Evolutionary conservation across 805 yeast species (phyloP), one percentile per base, ranked within the genome.

Genomic region (Schizosaccharomyces octosporus): DNA sequence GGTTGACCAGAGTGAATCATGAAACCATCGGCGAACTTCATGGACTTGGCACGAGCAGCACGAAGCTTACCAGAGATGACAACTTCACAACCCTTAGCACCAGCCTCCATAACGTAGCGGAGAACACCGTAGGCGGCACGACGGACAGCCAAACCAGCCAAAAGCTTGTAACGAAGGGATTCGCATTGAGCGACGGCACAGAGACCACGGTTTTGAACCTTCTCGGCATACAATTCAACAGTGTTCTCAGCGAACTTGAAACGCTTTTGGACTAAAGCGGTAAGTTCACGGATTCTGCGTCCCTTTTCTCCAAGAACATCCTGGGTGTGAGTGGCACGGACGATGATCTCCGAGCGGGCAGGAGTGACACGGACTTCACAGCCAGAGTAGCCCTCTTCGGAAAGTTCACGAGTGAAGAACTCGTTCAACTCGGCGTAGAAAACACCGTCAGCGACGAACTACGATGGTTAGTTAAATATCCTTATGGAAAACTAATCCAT

Each of bases 1-100:
- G 98, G 98, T 82, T 93, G 98, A 87, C 98, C 98, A 74, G 97
- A 88, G 93, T 93, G 98, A 83, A 93, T 93, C 93, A 93, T 87
- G 95, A 93, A 93, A 83, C 98, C 98, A 77, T 90, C 97, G 76
- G 93, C 85, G 84, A 90, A 93, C 81, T 93, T 93, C 95, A 93
- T 95, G 74, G 97, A 84, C 86, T 93, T 93, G 73, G 98, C 98
- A 83, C 98, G 88, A 73, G 97, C 98, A 79, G 96, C 98, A 82
- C 97, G 87, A 77, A 94, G 85, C 81, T 93, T 93, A 84, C 98
- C 98, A 71, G 97, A 88, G 75, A 93, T 86, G 72, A 93, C 97
- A 77, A 93, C 98, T 83, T 93, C 98, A 75, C 94, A 96, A 89
- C 98, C 98, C 87, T 93, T 93, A 76, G 98, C 98, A 79, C 98